phyloP scores from a whole-genome alignment of 2,329 filamentous ascomycete genomes.

The Onygenales sp. region DNA sequence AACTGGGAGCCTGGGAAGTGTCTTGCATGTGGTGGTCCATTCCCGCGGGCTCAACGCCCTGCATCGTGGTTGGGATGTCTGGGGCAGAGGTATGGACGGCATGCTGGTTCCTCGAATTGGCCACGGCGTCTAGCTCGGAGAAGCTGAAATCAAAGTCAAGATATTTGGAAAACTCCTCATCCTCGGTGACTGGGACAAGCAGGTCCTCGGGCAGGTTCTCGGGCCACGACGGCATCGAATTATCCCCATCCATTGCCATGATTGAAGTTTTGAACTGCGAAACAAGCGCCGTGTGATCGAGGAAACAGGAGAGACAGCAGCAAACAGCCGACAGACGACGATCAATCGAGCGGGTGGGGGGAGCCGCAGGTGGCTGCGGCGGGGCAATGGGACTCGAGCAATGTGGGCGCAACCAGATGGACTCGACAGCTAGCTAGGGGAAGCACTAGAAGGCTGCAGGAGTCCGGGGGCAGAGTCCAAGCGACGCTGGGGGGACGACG shows the following conservation, averaged over 20 bases:
- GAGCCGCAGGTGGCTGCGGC: conserved; percentile 14
- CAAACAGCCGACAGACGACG: background rate
- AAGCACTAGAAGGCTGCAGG: too few species aligned
- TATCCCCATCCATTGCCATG: conserved; percentile 29
- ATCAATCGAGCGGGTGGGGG: background rate
- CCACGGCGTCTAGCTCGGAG: conserved; percentile 29
- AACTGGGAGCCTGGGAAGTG: conserved; percentile 4
- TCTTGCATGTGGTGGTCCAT: conserved; percentile 9
- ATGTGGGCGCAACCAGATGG: background rate
- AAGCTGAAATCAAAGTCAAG: conserved; percentile 41
- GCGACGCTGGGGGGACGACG: too few species aligned
- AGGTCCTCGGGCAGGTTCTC: conserved; percentile 29
- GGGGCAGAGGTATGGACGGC: conserved; percentile 24
- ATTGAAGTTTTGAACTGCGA: background rate
- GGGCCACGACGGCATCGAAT: conserved; percentile 28
- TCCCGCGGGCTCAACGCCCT: conserved; percentile 5
- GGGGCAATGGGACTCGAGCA: background rate
- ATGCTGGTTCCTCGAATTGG: conserved; percentile 26
- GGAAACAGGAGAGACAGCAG: background rate
- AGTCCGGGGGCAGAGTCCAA: too few species aligned
- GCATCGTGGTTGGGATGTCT: conserved; percentile 8
- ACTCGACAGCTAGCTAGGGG: background rate
- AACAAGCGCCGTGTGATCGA: background rate
- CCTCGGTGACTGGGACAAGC: conserved; percentile 29
- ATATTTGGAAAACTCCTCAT: conserved; percentile 42